Evolutionary conservation across 305 asterid species (phyloP).

Genomic region (Solanum hybrid): DNA sequence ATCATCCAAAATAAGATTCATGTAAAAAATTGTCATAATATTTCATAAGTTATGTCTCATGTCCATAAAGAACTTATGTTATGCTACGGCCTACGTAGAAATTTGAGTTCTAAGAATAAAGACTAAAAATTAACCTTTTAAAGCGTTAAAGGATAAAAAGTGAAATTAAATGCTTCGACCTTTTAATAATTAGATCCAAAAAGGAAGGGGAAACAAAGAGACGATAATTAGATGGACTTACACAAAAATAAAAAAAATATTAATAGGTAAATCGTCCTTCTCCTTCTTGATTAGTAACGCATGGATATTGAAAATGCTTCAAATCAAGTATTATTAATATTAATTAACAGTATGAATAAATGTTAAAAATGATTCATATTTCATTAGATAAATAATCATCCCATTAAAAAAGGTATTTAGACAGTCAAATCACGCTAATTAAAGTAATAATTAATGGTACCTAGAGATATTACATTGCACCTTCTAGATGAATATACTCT

Average conservation of each 20-base stretch:
- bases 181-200: too few relatives aligned
- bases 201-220: neutral
- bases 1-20: fast-evolving
- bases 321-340: neutral
- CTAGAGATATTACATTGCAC: neutral
- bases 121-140: neutral
- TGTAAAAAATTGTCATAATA: neutral
- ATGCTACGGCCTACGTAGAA: neutral
- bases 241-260: neutral
- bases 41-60: neutral
- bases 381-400: neutral
- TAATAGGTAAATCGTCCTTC: neutral
- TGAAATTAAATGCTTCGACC: too few relatives aligned
- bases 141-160: too few relatives aligned
- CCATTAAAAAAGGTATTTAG: neutral
- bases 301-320: neutral
- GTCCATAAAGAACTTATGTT: neutral
- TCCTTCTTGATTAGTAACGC: neutral
- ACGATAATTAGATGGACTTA: neutral
- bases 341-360: neutral
- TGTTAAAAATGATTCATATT: neutral
- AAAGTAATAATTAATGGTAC: neutral
- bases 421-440: neutral
- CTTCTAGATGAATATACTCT: neutral
- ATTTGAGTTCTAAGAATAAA: neutral